These are phyloP conservation scores for Calonectria fujianensis DNA, from an alignment of 2,329 filamentous ascomycete species.

Conservation along the genomic window DNA sequence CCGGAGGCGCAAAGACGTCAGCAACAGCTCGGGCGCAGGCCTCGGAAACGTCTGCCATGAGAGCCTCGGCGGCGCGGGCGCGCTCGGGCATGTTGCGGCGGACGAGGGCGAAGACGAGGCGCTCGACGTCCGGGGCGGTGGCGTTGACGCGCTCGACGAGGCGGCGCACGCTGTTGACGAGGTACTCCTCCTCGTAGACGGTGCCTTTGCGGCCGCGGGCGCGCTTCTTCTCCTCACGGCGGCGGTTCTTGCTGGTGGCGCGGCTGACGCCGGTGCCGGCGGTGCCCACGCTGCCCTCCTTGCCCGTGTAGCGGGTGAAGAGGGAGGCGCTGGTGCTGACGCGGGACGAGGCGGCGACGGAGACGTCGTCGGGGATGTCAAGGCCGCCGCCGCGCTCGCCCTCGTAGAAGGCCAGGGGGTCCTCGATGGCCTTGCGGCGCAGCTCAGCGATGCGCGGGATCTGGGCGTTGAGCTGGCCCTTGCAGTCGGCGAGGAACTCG, in stretches of 20 bases:
- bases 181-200: slow-evolving; percentile 98
- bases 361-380: slow-evolving; percentile 94
- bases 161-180: slow-evolving; percentile 89
- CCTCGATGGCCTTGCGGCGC: slow-evolving; percentile 85
- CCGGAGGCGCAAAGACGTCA: slow-evolving; percentile 77
- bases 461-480: slow-evolving; percentile 87
- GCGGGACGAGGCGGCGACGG: slow-evolving; percentile 87
- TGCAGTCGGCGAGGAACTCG: slow-evolving; percentile 95
- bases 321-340: slow-evolving; percentile 89
- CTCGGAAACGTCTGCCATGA: slow-evolving; percentile 84
- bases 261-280: slow-evolving; percentile 83
- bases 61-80: slow-evolving; percentile 83
- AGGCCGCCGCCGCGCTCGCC: slow-evolving; percentile 79
- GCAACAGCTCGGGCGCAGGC: slow-evolving; percentile 79
- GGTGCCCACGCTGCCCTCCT: slow-evolving; percentile 77
- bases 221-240: slow-evolving; percentile 94
- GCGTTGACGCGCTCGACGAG: slow-evolving; percentile 88
- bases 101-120: slow-evolving; percentile 85
- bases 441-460: slow-evolving; percentile 90
- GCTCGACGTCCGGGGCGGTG: slow-evolving; percentile 81
- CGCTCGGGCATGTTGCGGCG: slow-evolving; percentile 91
- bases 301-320: slow-evolving; percentile 93
- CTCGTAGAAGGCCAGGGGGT: slow-evolving; percentile 93
- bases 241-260: slow-evolving; percentile 90
- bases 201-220: slow-evolving; percentile 96